Evolutionary conservation across 352 stramenopile genomes (phyloP), one percentile per base, ranked within the genome.

Genomic region (Globisporangium solare): DNA sequence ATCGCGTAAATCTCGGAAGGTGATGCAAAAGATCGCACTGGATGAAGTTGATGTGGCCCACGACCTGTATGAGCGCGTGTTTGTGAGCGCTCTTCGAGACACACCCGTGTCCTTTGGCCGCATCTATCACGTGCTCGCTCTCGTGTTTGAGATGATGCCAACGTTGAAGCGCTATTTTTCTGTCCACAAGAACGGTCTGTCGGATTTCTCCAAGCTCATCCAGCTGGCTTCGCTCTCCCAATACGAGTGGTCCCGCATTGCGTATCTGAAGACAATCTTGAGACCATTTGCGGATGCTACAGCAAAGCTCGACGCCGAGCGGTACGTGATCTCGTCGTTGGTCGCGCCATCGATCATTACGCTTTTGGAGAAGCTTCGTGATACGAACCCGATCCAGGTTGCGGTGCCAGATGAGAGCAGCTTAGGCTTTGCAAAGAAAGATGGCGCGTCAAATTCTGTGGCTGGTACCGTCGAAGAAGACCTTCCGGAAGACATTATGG

Each of bases 281-380:
- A 88, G 87, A 40, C 79, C 81, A 11, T 89, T 91, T 43, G 73
- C 73, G 6, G 78, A 89, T 17, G 77, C 79, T 2, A 79, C 72
- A 1, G 56, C 62, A 2, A 86, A 91, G 55, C 56, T 91, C 3
- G 74, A 87, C 13, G 66, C 66, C 27, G 76, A 91, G 21, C 64
- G 72, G 27, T 87, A 76, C 39, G 69, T 86, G 12, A 64, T 79
- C 0, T 88, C 81, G 8, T 89, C 78, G 18, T 56, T 91, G 20
- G 75, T 91, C 18, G 79, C 89, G 43, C 81, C 81, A 6, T 88
- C 81, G 0, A 64, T 88, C 0, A 88, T 73, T 58, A 91, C 79
- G 31, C 57, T 91, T 18, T 64, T 89, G 13, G 76, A 88, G 47
- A 87, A 83, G 58, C 61, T 88, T 14, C 80, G 74, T 15, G 60